Base-by-base conservation (phyloP, 2,329 filamentous ascomycete genomes). In the Scleromitrula shiraiana region DNA sequence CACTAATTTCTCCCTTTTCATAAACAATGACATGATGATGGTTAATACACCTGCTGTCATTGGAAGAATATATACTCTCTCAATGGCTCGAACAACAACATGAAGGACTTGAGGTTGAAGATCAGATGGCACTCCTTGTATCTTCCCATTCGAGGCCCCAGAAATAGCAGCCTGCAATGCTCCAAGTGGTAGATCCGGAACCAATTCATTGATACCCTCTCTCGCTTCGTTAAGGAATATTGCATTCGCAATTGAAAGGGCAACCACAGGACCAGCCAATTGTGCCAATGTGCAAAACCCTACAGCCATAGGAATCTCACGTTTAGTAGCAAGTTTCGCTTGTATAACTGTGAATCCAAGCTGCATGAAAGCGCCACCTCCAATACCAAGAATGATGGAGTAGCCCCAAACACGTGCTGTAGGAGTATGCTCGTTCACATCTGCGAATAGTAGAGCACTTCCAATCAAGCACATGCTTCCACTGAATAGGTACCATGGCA, bases 401-500 rank as follows among this genome's bases (percentile, higher is more conserved):
- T 27, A 41, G 7, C 38, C 38, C n/a, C 17, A 41, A 12, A 41
- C 22, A 29, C 12, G 26, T 5, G 20, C 29, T 5, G 38, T 19
- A 19, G 5, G 8, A 29, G 38, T 41, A 17, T 5, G 5, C 5
- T 19, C 24, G 12, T 27, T 37, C 19, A 37, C 20, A 7, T 15
- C 7, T 4, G 38, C 14, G 5, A 27, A 19, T 4, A 30, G 15
- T 4, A 41, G 24, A 5, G 15, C n/a, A 19, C 38, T 30, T 5
- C 38, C 38, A 29, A 41, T 19, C 12, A 41, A 17, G 7, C 61
- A 59, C 50, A 62, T 22, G 27, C 65, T 7, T 7, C 7, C 14
- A 19, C 61, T 44, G 35, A 64, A 54, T 15, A 58, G 8, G n/a
- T 17, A 69, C 41, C 5, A 54, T 59, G 7, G 70, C 70, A 26